phyloP scores from a whole-genome alignment of 1,139 yeast genomes.

The Yamadazyma sp. region DNA sequence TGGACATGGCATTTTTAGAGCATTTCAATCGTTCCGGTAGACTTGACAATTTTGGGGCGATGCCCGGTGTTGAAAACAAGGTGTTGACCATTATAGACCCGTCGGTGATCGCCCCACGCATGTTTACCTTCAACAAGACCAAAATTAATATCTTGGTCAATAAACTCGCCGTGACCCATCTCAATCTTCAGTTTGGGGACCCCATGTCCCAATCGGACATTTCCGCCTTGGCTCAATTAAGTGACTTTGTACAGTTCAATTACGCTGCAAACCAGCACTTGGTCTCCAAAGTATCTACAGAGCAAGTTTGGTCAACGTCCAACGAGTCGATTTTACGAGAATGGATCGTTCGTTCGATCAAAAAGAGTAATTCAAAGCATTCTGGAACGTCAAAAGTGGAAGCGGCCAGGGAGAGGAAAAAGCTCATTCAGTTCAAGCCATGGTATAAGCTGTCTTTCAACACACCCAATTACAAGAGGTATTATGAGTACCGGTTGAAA shows the following conservation, averaged over 20 bases:
- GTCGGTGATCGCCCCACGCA: conserved; percentile 18
- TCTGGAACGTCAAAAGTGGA: not conserved
- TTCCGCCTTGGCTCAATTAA: conserved; percentile 23
- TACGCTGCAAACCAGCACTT: not conserved
- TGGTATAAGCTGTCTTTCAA: conserved; percentile 24
- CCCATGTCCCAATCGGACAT: conserved; percentile 29
- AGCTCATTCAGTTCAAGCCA: conserved; percentile 8
- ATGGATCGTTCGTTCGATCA: not conserved
- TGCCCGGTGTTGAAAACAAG: too few relatives aligned
- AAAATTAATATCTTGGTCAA: conserved; percentile 15
- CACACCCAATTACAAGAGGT: conserved; percentile 6
- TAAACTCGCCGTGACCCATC: conserved; percentile 12
- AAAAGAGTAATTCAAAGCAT: not conserved
- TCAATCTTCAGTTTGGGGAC: conserved; percentile 31
- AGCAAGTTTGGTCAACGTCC: conserved; percentile 34
- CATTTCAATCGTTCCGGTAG: not conserved
- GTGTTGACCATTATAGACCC: conserved; percentile 14
- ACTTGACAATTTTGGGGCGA: too few relatives aligned
- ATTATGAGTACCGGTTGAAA: conserved; percentile 1
- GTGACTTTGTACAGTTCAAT: conserved; percentile 17
- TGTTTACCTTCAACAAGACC: conserved; percentile 14
- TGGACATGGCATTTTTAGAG: conserved; percentile 13
- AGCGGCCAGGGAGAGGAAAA: not conserved
- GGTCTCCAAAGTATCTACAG: conserved; percentile 17
- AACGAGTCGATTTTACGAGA: conserved; percentile 28